Percentiles rank a stretch among this genome's conserved stretches.
These are phyloP conservation scores for Sclerotinia minor DNA, from an alignment of 2,329 filamentous ascomycete genomes.

Conservation along the genomic window DNA sequence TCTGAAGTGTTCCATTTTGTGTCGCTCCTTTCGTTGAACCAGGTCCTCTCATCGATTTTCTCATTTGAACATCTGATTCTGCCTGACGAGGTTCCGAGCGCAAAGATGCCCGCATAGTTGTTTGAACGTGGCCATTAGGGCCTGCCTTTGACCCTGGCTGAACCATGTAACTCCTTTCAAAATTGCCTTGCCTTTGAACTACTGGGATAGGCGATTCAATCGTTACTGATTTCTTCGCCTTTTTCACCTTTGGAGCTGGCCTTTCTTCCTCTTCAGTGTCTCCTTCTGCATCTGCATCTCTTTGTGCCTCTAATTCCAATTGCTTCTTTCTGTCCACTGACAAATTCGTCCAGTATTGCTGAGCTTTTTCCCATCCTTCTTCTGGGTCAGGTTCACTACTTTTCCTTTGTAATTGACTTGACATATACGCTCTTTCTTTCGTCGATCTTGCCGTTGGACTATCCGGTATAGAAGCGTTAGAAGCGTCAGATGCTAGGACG, in stretches of 20 bases:
- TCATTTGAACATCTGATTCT: conserved; percentile 36
- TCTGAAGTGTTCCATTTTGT: conserved; percentile 40
- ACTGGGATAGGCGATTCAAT: background rate
- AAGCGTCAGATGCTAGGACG: conserved; percentile 30
- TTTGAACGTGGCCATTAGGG: conserved; percentile 34
- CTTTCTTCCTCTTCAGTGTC: conserved; percentile 45
- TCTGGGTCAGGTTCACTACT: conserved; percentile 32
- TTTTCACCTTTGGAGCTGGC: conserved; percentile 35
- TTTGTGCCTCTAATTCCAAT: conserved; percentile 52
- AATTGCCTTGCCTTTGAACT: conserved; percentile 32
- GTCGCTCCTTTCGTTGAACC: conserved; percentile 34
- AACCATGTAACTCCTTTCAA: conserved; percentile 46
- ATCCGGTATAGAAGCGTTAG: conserved; percentile 33
- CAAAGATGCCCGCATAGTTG: conserved; percentile 50
- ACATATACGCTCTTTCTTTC: conserved; percentile 35
- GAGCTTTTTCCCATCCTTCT: conserved; percentile 62
- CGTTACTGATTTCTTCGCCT: conserved; percentile 28
- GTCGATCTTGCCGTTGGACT: conserved; percentile 35
- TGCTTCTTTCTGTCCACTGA: conserved; percentile 62
- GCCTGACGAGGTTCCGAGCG: conserved; percentile 42
- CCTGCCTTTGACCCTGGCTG: conserved; percentile 39
- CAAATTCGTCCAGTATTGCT: conserved; percentile 68
- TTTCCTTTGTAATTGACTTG: conserved; percentile 30
- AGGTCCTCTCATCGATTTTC: conserved; percentile 39
- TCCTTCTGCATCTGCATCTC: conserved; percentile 49